phyloP scores from a whole-genome alignment of 345 rosid species.

The Moringa oleifera region DNA sequence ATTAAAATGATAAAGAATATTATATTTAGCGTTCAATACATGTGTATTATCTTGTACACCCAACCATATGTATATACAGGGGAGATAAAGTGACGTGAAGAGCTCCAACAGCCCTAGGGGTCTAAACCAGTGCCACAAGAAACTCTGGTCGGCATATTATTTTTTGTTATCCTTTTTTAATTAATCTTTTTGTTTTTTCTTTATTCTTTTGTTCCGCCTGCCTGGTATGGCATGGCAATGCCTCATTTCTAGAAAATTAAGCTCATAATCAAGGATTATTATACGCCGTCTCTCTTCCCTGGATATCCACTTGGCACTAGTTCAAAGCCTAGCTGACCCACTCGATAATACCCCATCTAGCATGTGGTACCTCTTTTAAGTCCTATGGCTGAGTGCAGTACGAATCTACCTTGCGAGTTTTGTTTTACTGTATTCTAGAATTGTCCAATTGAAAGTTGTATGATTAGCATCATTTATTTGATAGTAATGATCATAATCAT shows the following conservation, averaged over 20 bases:
- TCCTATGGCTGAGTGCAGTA: slow-evolving; percentile 5
- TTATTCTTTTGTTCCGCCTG: neutral
- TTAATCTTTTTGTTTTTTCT: neutral
- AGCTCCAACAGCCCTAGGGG: slow-evolving; percentile 32
- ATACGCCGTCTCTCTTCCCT: slow-evolving; percentile 29
- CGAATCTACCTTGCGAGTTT: slow-evolving; percentile 26
- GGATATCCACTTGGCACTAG: slow-evolving; percentile 34
- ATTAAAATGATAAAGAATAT: slow-evolving; percentile 24
- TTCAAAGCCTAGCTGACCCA: neutral
- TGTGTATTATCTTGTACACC: no score
- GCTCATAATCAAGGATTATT: slow-evolving; percentile 9
- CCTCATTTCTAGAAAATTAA: slow-evolving; percentile 14
- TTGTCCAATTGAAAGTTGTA: neutral
- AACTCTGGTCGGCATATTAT: slow-evolving; percentile 41
- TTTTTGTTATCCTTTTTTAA: neutral
- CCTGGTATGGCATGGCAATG: slow-evolving; percentile 20
- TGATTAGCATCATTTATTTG: slow-evolving; percentile 3
- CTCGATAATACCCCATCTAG: no score
- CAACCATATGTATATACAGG: no score
- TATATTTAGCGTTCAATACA: no score
- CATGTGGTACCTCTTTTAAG: no score
- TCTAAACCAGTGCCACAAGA: slow-evolving; percentile 30
- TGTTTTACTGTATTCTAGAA: slow-evolving; percentile 9
- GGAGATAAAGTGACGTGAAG: slow-evolving; percentile 34
- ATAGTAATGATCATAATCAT: slow-evolving; percentile 2